Percentiles rank a stretch among this genome's conserved stretches.
These are phyloP conservation scores for Penicillium pulvis DNA, from an alignment of 495 filamentous ascomycete genomes.

Conservation along the genomic window DNA sequence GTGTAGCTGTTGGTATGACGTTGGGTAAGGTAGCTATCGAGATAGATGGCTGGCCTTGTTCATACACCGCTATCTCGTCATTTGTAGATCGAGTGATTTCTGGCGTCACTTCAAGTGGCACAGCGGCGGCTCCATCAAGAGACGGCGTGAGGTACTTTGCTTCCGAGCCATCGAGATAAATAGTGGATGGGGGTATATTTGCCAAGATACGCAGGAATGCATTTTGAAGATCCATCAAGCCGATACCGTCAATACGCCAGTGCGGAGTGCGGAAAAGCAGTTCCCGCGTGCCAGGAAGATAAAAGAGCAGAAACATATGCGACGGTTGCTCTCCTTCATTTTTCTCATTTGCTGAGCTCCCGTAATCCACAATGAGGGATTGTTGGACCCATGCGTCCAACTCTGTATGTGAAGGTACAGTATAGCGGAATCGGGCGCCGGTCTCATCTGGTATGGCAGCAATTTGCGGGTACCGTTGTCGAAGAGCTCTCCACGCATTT, in stretches of 20 bases:
- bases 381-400: neutral
- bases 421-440: neutral
- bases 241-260: slow-evolving; percentile 19
- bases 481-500: slow-evolving; percentile 1
- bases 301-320: slow-evolving; percentile 18
- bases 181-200: neutral
- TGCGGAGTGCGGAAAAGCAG: slow-evolving; percentile 19
- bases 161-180: neutral
- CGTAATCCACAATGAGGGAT: neutral
- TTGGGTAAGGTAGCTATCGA: neutral
- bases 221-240: slow-evolving; percentile 14
- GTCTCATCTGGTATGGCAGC: slow-evolving; percentile 1
- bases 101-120: neutral
- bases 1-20: no score
- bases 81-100: neutral
- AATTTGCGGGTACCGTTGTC: slow-evolving; percentile 1
- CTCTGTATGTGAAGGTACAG: slow-evolving; percentile 1
- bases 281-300: slow-evolving; percentile 17
- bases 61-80: neutral
- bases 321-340: neutral
- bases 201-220: slow-evolving; percentile 5
- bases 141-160: slow-evolving; percentile 1
- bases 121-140: slow-evolving; percentile 12
- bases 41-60: neutral
- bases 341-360: neutral